Conservation (phyloP, 2,329 filamentous ascomycete species). For the Pseudogymnoascus sp. region DNA sequence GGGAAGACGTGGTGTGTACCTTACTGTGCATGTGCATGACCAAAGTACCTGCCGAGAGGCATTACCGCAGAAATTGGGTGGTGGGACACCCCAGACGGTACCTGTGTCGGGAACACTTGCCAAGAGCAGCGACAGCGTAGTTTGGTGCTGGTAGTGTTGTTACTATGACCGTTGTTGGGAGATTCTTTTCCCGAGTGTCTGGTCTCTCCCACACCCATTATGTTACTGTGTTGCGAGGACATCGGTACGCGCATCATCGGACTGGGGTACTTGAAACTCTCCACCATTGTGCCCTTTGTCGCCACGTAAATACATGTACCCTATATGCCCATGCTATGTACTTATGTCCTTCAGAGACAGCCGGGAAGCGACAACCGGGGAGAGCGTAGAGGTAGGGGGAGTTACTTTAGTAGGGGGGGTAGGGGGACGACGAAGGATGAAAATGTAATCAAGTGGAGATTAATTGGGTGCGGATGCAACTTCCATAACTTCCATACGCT, state of each 20-base stretch:
- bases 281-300: background rate
- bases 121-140: background rate
- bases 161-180: background rate
- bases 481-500: background rate
- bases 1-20: background rate
- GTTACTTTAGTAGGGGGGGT: background rate
- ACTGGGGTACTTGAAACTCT: background rate
- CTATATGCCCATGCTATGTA: background rate
- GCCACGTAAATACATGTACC: background rate
- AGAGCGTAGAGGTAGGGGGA: background rate
- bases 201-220: too few relatives aligned
- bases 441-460: constrained; percentile 1
- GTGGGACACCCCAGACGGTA: background rate
- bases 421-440: background rate
- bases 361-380: background rate
- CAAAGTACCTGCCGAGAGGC: background rate
- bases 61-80: background rate
- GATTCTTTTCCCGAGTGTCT: background rate
- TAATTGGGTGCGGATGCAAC: background rate
- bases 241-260: background rate
- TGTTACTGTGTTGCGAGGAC: too few relatives aligned
- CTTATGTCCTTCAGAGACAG: background rate
- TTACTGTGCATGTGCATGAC: background rate
- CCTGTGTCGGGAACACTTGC: background rate
- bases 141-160: too few relatives aligned